phyloP scores from a whole-genome alignment of 2,329 filamentous ascomycete genomes.

The Venturia pyrina region DNA sequence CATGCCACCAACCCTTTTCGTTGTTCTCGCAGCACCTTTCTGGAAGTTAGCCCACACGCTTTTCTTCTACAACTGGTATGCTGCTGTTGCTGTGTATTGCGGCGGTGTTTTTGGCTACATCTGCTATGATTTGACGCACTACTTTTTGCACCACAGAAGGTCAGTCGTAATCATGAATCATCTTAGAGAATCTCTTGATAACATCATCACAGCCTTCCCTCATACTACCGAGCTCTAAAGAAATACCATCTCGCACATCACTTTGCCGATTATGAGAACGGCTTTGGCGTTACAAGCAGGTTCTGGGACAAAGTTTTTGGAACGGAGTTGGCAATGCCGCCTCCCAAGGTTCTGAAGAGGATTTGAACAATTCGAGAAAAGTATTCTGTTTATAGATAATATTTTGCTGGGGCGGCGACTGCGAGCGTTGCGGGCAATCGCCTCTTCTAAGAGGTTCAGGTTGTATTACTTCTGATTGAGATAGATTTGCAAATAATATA shows the following conservation, averaged over 20 bases:
- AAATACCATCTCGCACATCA: constrained; percentile 97
- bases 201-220: constrained; percentile 51
- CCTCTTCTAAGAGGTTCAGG: background rate
- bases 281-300: constrained; percentile 89
- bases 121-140: constrained; percentile 94
- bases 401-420: background rate
- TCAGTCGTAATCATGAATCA: constrained; percentile 30
- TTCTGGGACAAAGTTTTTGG: constrained; percentile 95
- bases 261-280: constrained; percentile 95
- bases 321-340: constrained; percentile 58
- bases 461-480: background rate
- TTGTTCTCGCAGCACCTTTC: constrained; percentile 76
- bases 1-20: constrained; percentile 87
- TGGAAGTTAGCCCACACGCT: constrained; percentile 80
- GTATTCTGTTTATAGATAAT: background rate
- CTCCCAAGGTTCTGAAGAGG: constrained; percentile 40
- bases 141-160: constrained; percentile 95
- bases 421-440: background rate
- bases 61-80: constrained; percentile 78
- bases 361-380: background rate
- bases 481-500: background rate
- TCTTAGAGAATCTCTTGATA: constrained; percentile 14
- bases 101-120: constrained; percentile 94
- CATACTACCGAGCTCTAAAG: constrained; percentile 86
- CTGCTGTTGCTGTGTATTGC: constrained; percentile 67